These are phyloP conservation scores for Pseudocohnilembus persalinus DNA, from an alignment of 169 alveolate species.

Conservation along the genomic window DNA sequence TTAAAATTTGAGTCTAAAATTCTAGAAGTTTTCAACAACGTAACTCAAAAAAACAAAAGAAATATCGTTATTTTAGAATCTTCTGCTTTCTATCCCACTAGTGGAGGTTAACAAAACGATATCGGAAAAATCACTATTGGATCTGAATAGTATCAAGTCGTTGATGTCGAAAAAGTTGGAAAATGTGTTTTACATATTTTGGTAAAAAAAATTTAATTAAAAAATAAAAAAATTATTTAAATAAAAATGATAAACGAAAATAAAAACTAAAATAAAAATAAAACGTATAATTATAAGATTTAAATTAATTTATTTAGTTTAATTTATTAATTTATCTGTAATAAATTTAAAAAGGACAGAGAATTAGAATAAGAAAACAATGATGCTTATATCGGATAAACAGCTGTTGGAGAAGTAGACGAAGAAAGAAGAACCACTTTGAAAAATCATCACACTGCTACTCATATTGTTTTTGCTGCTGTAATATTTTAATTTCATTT, in stretches of 20 bases:
- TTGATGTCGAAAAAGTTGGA: slow-evolving; percentile 83
- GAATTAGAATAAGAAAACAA: slow-evolving; percentile 59
- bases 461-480: slow-evolving; percentile 86
- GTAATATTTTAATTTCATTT: slow-evolving; percentile 9
- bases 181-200: slow-evolving; percentile 79
- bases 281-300: no score
- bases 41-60: slow-evolving; percentile 51
- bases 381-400: slow-evolving; percentile 56
- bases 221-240: no score
- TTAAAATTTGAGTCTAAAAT: slow-evolving; percentile 65
- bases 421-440: slow-evolving; percentile 74
- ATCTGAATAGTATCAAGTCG: slow-evolving; percentile 56
- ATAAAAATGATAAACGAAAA: no score
- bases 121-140: slow-evolving; percentile 65
- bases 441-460: slow-evolving; percentile 88
- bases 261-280: no score
- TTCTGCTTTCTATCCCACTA: slow-evolving; percentile 82
- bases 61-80: slow-evolving; percentile 77
- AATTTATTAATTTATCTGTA: background rate
- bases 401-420: slow-evolving; percentile 68
- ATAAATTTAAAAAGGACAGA: slow-evolving; percentile 31
- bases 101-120: slow-evolving; percentile 87
- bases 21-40: slow-evolving; percentile 73
- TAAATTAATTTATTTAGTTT: background rate
- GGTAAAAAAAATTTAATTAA: background rate